Base-by-base conservation (phyloP, 148 eudicot genomes). In the Chenopodium album region DNA sequence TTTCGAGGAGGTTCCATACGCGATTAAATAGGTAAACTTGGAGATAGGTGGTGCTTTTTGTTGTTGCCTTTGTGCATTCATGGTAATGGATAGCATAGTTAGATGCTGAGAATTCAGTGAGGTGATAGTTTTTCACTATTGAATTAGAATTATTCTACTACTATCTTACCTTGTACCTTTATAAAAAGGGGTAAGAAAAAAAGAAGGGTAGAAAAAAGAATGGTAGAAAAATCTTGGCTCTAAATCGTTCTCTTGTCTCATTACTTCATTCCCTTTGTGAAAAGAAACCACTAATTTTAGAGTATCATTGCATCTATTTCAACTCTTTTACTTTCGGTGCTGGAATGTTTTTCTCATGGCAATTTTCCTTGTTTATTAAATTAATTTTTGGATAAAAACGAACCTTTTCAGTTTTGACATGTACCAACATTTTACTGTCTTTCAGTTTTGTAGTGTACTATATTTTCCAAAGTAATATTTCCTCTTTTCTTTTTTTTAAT, bases 181-280 rank as follows among this genome's bases (percentile, higher is more conserved):
- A 70, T 17, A 9, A 14, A 32, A 67, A 70, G 10, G 46, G 9
- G 1, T 31, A 66, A 31, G 5, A 14, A 28, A 23, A 75, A 50
- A 76, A 50, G 31, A 52, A n/a, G 77, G 37, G 44, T n/a, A 32
- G 60, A 76, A 54, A 76, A 76, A 48, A 50, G 31, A 52, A n/a
- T 64, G 37, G 44, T n/a, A 32, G 60, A 76, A 54, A 76, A 76
- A 48, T 41, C 0, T 50, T 26, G 62, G 63, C 59, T 29, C 1
- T 50, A 50, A 74, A 23, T 48, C 17, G 10, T 74, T 74, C 77
- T 50, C 32, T 50, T 56, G 66, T 59, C 67, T 56, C 47, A 76
- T 76, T 29, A 54, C 64, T 54, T 75, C 46, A 19, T 31, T 22
- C 50, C 20, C 34, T 13, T 48, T 74, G 62, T 74, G 76, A 71